Percentiles rank a stretch among this genome's conserved stretches.
phyloP scores from a whole-genome alignment of 1,284 basidiomycete species.

The Ceratobasidium sp. region DNA sequence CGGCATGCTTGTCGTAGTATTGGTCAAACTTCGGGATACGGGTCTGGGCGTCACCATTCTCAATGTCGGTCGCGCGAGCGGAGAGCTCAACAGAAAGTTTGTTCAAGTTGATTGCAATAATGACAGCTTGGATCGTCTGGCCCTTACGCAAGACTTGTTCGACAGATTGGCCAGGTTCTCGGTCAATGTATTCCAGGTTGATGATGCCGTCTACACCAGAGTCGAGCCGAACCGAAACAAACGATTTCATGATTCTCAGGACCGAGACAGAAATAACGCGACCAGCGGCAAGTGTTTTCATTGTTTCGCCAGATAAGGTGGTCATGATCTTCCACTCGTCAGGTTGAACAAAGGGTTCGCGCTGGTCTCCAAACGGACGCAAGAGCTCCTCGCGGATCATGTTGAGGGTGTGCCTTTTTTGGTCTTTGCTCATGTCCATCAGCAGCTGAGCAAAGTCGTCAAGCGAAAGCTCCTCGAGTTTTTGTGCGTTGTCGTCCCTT shows the following conservation, averaged over 20 bases:
- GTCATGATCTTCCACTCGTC: constrained; percentile 84
- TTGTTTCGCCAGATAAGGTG: constrained; percentile 95
- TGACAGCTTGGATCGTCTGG: constrained; percentile 82
- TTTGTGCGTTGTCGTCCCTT: constrained; percentile 79
- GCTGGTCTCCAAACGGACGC: constrained; percentile 81
- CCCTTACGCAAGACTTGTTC: constrained; percentile 68
- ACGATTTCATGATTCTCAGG: constrained; percentile 61
- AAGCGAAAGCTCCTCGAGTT: constrained; percentile 90
- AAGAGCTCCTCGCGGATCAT: constrained; percentile 91
- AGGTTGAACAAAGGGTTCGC: constrained; percentile 73
- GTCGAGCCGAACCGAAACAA: constrained; percentile 77
- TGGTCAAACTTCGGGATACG: constrained; percentile 67
- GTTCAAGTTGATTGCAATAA: constrained; percentile 76
- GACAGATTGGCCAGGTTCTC: constrained; percentile 52
- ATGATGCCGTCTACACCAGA: constrained; percentile 92
- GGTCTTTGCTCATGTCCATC: constrained; percentile 80
- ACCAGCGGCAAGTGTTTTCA: constrained; percentile 77
- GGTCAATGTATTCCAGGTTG: constrained; percentile 69
- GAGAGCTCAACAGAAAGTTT: constrained; percentile 80
- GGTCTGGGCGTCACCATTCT: constrained; percentile 68
- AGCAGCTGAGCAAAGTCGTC: constrained; percentile 97
- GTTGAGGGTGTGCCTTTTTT: constrained; percentile 87
- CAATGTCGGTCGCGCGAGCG: constrained; percentile 73
- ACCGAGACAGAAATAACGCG: constrained; percentile 86
- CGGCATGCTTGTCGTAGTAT: constrained; percentile 72